Evolutionary conservation across 495 filamentous ascomycete genomes (phyloP).

Genomic region (Lasiosphaeris hirsuta): DNA sequence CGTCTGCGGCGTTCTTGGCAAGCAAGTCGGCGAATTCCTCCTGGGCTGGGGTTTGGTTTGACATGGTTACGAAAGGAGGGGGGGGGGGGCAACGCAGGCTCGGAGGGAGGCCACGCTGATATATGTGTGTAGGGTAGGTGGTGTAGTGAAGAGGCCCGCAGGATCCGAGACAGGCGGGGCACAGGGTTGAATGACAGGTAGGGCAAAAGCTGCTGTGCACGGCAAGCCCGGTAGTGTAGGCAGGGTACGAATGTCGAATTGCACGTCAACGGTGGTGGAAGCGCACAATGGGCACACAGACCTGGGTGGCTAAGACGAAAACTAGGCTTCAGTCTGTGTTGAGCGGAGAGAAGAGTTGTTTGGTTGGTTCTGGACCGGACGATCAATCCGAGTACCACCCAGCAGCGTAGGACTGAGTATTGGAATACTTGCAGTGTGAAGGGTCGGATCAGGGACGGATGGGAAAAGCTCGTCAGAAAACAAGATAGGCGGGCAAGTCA

Average conservation of each 20-base stretch:
- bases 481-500: too few species aligned
- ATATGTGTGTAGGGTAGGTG: constrained; percentile 11
- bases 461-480: not conserved
- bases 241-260: not conserved
- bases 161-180: constrained; percentile 21
- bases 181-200: constrained; percentile 27
- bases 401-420: not conserved
- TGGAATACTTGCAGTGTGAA: constrained; percentile 3
- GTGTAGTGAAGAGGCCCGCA: constrained; percentile 14
- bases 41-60: constrained; percentile 60
- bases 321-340: not conserved
- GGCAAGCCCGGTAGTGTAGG: constrained; percentile 23
- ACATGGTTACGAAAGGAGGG: constrained; percentile 54
- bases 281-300: not conserved
- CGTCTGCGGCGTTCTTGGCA: constrained; percentile 48
- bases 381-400: constrained; percentile 6
- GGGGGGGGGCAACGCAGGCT: constrained; percentile 7
- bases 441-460: not conserved
- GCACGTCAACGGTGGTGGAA: constrained; percentile 1
- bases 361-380: constrained; percentile 11
- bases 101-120: constrained; percentile 12
- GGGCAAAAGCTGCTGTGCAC: constrained; percentile 20
- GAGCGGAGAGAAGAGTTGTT: not conserved
- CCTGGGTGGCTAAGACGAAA: constrained; percentile 8
- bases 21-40: constrained; percentile 81